Evolutionary conservation across 805 yeast genomes (phyloP).

Genomic region (Sugiyamaella floridensis): DNA sequence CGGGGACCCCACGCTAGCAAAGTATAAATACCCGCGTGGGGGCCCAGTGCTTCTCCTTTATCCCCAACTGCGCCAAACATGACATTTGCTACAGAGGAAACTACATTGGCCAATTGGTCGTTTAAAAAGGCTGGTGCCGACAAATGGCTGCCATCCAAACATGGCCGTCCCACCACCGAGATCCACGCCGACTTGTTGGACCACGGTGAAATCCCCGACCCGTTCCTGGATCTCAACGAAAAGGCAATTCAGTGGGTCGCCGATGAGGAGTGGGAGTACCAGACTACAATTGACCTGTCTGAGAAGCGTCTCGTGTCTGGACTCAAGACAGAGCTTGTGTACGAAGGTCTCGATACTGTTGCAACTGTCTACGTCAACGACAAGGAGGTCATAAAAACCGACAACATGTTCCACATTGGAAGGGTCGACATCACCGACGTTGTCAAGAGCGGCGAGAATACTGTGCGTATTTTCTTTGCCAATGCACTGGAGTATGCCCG

Average conservation of each 20-base stretch:
- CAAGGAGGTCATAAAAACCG: conserved; percentile 30
- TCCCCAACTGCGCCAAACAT: not conserved
- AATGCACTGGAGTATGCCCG: conserved; percentile 35
- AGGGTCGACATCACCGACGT: conserved; percentile 27
- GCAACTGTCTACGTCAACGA: conserved; percentile 39
- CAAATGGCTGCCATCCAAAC: conserved; percentile 16
- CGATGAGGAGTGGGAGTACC: conserved; percentile 45
- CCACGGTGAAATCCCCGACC: conserved; percentile 39
- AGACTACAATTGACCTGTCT: conserved; percentile 19
- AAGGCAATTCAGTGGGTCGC: conserved; percentile 45
- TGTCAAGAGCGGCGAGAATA: conserved; percentile 25
- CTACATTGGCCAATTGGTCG: conserved; percentile 14
- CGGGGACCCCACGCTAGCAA: not conserved
- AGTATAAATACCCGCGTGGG: not conserved
- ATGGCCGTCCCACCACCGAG: conserved; percentile 25
- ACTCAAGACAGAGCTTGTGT: conserved; percentile 27
- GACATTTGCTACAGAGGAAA: not conserved
- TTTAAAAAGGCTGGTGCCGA: conserved; percentile 14
- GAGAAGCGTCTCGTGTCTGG: not conserved
- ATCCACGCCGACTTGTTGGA: conserved; percentile 39
- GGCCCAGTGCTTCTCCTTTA: not conserved
- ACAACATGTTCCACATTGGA: conserved; percentile 40
- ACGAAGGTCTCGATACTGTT: conserved; percentile 42
- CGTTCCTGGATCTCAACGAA: conserved; percentile 41
- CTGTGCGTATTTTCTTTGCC: conserved; percentile 33